These are phyloP conservation scores for Artemisia tridentata DNA, from an alignment of 129 eudicot species.

Conservation along the genomic window DNA sequence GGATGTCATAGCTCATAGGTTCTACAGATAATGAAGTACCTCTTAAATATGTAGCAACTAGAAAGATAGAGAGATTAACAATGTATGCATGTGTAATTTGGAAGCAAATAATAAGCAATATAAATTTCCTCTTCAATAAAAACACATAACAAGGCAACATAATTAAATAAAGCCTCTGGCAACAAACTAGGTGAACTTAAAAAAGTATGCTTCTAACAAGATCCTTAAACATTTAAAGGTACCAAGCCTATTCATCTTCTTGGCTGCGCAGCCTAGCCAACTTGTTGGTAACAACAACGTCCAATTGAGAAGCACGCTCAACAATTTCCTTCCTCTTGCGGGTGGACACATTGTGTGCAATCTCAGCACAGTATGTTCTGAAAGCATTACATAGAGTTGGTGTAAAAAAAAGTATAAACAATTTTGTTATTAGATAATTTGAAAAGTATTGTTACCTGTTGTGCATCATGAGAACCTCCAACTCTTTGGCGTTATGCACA, in stretches of 20 bases:
- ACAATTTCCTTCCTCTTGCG: conserved; percentile 80
- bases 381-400: not conserved
- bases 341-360: conserved; percentile 74
- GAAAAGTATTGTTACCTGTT: conserved; percentile 43
- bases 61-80: conserved; percentile 6
- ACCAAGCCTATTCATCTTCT: conserved; percentile 57
- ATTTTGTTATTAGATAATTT: not conserved
- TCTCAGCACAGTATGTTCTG: conserved; percentile 87
- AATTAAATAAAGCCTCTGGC: not conserved
- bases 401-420: not conserved
- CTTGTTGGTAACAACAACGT: conserved; percentile 78
- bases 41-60: conserved; percentile 11
- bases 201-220: conserved; percentile 1
- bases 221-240: not conserved
- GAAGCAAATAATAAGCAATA: too few relatives aligned
- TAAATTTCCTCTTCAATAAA: not conserved
- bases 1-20: conserved; percentile 4
- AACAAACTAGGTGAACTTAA: conserved; percentile 19
- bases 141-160: not conserved
- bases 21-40: conserved; percentile 32
- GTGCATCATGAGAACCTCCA: conserved; percentile 91
- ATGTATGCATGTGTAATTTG: conserved; percentile 19
- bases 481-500: conserved; percentile 72
- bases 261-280: conserved; percentile 85
- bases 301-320: conserved; percentile 92